These are phyloP conservation scores for Delitschia confertaspora DNA, from an alignment of 495 filamentous ascomycete species.

Conservation along the genomic window DNA sequence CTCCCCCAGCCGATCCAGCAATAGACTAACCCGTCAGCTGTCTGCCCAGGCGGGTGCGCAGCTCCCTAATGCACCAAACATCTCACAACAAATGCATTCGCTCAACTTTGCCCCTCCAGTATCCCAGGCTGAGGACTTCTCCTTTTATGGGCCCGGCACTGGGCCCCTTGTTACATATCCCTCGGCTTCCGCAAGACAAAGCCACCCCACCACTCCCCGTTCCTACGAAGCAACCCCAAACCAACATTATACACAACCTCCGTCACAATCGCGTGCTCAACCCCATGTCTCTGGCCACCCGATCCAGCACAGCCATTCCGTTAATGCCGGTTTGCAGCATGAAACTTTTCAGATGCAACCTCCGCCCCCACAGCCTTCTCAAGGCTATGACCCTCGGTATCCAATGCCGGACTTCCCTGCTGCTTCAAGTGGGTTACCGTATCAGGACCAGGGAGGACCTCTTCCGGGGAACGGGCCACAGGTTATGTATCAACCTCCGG, in stretches of 20 bases:
- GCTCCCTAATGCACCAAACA: slow-evolving; percentile 11
- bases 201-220: slow-evolving; percentile 14
- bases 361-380: too few relatives aligned
- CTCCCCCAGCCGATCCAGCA: slow-evolving; percentile 14
- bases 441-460: too few relatives aligned
- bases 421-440: too few relatives aligned
- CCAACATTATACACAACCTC: slow-evolving; percentile 2
- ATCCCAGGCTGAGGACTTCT: slow-evolving; percentile 15
- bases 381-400: too few relatives aligned
- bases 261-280: slow-evolving; percentile 6
- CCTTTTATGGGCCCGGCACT: slow-evolving; percentile 12
- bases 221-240: slow-evolving; percentile 10
- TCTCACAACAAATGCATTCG: slow-evolving; percentile 11
- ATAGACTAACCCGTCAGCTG: slow-evolving; percentile 22
- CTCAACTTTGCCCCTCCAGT: slow-evolving; percentile 9
- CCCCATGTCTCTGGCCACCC: slow-evolving; percentile 3
- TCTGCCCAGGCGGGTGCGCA: slow-evolving; percentile 21
- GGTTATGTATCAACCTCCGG: too few relatives aligned
- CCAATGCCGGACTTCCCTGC: too few relatives aligned
- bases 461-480: too few relatives aligned
- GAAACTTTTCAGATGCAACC: too few relatives aligned
- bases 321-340: too few relatives aligned
- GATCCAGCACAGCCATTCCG: slow-evolving; percentile 5
- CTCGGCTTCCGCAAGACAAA: slow-evolving; percentile 11
- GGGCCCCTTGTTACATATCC: slow-evolving; percentile 10